phyloP scores from a whole-genome alignment of 2,329 filamentous ascomycete genomes.

The Fonsecaea multimorphosa region DNA sequence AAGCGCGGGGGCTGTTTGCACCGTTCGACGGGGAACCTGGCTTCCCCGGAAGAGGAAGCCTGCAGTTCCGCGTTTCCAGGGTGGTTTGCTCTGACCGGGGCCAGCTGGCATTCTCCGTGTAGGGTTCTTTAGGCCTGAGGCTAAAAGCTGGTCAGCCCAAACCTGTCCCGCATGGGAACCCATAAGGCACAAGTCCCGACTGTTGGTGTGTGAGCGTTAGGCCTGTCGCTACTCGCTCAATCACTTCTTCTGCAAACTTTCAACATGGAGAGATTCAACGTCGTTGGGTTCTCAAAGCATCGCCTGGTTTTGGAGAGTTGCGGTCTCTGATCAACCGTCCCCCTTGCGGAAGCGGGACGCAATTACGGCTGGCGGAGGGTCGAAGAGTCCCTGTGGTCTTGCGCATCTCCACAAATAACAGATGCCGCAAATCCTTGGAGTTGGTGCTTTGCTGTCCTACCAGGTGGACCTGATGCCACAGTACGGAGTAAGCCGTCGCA shows the following conservation, averaged over 20 bases:
- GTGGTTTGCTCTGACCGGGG: conserved; percentile 9
- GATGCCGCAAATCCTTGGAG: background rate
- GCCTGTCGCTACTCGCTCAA: conserved; percentile 1
- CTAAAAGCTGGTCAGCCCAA: conserved; percentile 8
- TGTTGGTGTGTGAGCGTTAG: conserved; percentile 13
- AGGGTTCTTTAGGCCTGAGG: conserved; percentile 14
- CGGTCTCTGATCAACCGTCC: background rate
- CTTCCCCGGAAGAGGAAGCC: conserved; percentile 23
- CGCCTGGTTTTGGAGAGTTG: conserved; percentile 9
- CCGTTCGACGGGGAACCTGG: conserved; percentile 31
- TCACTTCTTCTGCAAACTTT: background rate
- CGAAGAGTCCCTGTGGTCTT: background rate
- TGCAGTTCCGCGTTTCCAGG: conserved; percentile 22
- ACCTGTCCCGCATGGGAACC: conserved; percentile 1
- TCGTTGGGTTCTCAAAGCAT: background rate
- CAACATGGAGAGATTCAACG: background rate
- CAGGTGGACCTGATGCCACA: background rate
- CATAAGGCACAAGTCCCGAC: conserved; percentile 10
- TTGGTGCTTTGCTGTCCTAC: background rate
- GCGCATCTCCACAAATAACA: background rate
- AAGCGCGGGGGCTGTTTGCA: conserved; percentile 18
- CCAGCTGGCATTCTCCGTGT: background rate
- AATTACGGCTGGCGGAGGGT: conserved; percentile 2
- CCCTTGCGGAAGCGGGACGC: conserved; percentile 1
- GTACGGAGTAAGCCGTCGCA: background rate